Percentiles rank a stretch among this genome's conserved stretches.
Evolutionary conservation across 192 early-diverging fungal species (phyloP).

Genomic region (Chytriomyces confervae): DNA sequence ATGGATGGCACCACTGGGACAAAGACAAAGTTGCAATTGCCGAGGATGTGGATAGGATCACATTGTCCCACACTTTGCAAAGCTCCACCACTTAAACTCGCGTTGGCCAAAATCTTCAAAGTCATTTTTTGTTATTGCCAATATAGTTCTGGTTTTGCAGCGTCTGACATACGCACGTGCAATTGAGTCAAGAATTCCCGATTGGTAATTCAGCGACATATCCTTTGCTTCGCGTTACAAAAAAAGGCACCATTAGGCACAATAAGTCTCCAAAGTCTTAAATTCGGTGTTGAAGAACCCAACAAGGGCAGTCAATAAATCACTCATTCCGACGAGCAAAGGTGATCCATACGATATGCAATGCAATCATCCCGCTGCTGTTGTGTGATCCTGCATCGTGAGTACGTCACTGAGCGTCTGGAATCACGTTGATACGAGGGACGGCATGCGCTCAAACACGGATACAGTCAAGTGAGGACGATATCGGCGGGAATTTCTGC

Average conservation of each 20-base stretch:
- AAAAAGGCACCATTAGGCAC: slow-evolving; percentile 77
- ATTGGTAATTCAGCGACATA: slow-evolving; percentile 82
- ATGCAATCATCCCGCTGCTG: slow-evolving; percentile 68
- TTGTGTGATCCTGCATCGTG: slow-evolving; percentile 57
- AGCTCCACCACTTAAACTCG: slow-evolving; percentile 79
- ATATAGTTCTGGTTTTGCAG: not conserved
- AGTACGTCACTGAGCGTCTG: slow-evolving; percentile 65
- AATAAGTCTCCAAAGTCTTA: slow-evolving; percentile 71
- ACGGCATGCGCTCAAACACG: slow-evolving; percentile 73
- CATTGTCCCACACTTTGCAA: slow-evolving; percentile 64
- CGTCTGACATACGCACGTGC: not conserved
- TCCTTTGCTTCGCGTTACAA: slow-evolving; percentile 90
- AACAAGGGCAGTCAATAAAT: slow-evolving; percentile 80
- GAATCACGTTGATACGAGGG: slow-evolving; percentile 78
- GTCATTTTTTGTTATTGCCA: slow-evolving; percentile 49
- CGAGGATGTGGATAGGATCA: slow-evolving; percentile 29
- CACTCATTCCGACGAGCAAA: slow-evolving; percentile 78
- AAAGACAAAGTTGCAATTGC: slow-evolving; percentile 45
- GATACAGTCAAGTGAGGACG: slow-evolving; percentile 84
- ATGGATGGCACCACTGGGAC: no score
- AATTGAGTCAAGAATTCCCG: not conserved
- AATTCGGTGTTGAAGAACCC: not conserved
- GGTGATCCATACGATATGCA: slow-evolving; percentile 78
- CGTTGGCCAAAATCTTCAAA: slow-evolving; percentile 71
- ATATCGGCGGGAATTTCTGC: slow-evolving; percentile 73